Conservation (phyloP, 768 basidiomycete species). For the Leccinellum rugosiceps region DNA sequence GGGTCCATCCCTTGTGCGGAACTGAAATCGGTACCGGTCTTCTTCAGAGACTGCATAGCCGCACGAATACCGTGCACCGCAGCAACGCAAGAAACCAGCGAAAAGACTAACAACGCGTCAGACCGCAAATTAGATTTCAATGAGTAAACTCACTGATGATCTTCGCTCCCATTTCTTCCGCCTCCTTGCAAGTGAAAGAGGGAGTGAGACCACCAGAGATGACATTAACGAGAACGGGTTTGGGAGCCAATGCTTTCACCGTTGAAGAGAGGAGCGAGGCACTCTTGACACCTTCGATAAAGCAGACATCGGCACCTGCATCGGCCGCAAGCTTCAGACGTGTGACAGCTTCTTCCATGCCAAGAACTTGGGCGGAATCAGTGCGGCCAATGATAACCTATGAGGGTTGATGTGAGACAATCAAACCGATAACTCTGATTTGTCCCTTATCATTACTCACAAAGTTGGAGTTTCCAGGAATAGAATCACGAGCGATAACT, state of each 20-base stretch:
- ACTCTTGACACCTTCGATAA: constrained; percentile 76
- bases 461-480: constrained; percentile 74
- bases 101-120: constrained; percentile 52
- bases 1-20: constrained; percentile 70
- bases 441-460: constrained; percentile 33
- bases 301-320: constrained; percentile 76
- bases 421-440: background rate
- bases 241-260: constrained; percentile 65
- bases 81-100: constrained; percentile 71
- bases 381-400: constrained; percentile 74
- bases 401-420: background rate
- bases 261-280: constrained; percentile 61
- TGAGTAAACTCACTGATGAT: constrained; percentile 60
- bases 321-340: constrained; percentile 69
- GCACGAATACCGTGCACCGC: constrained; percentile 74
- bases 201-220: constrained; percentile 78
- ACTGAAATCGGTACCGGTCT: constrained; percentile 71
- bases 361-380: constrained; percentile 74
- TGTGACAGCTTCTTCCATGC: constrained; percentile 71
- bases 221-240: constrained; percentile 77
- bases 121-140: background rate
- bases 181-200: constrained; percentile 66
- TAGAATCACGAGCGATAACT: constrained; percentile 70
- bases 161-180: constrained; percentile 68
- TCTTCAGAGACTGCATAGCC: constrained; percentile 73